A percentile compares a stretch with the other conserved stretches of the same genome.
These are phyloP conservation scores for Passalora sequoiae DNA, from an alignment of 2,329 filamentous ascomycete species.

Conservation along the genomic window DNA sequence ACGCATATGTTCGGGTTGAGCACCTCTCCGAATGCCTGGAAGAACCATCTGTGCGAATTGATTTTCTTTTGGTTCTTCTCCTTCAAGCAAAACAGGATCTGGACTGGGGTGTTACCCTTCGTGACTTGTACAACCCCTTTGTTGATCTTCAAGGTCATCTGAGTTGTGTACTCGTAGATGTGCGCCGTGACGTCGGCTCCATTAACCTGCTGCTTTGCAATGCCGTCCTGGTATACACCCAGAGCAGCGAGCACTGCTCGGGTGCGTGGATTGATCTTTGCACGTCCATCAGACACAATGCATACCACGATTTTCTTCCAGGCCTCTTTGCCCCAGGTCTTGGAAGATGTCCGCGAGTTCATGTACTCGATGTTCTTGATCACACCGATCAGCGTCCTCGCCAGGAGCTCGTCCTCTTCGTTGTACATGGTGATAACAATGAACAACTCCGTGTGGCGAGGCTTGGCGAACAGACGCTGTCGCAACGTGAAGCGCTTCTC, in stretches of 20 bases:
- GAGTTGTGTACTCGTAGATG: constrained; percentile 89
- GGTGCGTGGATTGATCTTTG: constrained; percentile 91
- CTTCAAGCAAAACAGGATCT: constrained; percentile 96
- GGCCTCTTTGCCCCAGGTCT: constrained; percentile 96
- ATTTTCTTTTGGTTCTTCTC: constrained; percentile 99
- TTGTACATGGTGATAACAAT: constrained; percentile 99
- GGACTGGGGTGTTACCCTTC: constrained; percentile 78
- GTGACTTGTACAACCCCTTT: constrained; percentile 81
- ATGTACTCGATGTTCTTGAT: constrained; percentile 99
- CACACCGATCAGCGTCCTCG: constrained; percentile 90
- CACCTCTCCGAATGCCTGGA: constrained; percentile 89
- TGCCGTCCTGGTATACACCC: constrained; percentile 96
- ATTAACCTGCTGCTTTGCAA: constrained; percentile 97
- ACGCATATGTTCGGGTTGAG: constrained; percentile 96
- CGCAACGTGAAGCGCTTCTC: constrained; percentile 85
- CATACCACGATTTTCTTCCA: constrained; percentile 99
- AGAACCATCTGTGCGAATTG: constrained; percentile 99
- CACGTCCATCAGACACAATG: constrained; percentile 92
- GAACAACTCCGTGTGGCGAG: constrained; percentile 87
- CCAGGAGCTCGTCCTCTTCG: constrained; percentile 93
- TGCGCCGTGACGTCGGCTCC: constrained; percentile 93
- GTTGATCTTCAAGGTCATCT: constrained; percentile 82
- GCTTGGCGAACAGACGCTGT: constrained; percentile 86
- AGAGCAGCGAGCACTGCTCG: constrained; percentile 84
- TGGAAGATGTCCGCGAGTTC: constrained; percentile 86